Evolutionary conservation across 768 basidiomycete species (phyloP).

Genomic region (Rossbeevera mucosa): DNA sequence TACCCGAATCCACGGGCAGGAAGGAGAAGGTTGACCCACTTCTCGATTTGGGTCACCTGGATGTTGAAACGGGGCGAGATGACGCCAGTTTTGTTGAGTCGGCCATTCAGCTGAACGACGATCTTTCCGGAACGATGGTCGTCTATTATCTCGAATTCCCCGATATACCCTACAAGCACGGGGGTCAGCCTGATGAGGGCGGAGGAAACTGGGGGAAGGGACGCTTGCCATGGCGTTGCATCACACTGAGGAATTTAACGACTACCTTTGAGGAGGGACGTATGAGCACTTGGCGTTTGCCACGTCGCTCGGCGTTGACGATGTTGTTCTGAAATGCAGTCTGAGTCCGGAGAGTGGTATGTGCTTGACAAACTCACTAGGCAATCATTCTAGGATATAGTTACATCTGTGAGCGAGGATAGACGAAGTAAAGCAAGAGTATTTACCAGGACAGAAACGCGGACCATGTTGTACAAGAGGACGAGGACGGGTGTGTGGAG

Average conservation of each 20-base stretch:
- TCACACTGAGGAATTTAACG: slow-evolving; percentile 95
- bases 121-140: slow-evolving; percentile 99
- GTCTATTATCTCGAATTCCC: slow-evolving; percentile 97
- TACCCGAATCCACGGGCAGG: slow-evolving; percentile 96
- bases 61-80: slow-evolving; percentile 99
- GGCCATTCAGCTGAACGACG: slow-evolving; percentile 96
- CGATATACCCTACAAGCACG: slow-evolving; percentile 76
- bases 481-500: background rate
- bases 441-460: slow-evolving; percentile 74
- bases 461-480: slow-evolving; percentile 60
- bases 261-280: slow-evolving; percentile 97
- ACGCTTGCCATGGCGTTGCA: slow-evolving; percentile 94
- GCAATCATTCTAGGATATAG: slow-evolving; percentile 49
- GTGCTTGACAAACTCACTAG: slow-evolving; percentile 32
- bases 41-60: slow-evolving; percentile 86
- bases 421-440: background rate
- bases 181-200: background rate
- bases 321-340: slow-evolving; percentile 75
- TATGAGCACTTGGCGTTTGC: slow-evolving; percentile 98
- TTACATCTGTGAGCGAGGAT: slow-evolving; percentile 1
- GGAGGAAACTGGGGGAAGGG: background rate
- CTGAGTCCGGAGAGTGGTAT: background rate
- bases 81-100: slow-evolving; percentile 98
- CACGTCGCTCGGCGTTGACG: slow-evolving; percentile 98
- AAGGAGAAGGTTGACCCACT: slow-evolving; percentile 94